A percentile compares a stretch with the other conserved stretches of the same genome.
These are phyloP conservation scores for Cytospora chrysosperma DNA, from an alignment of 2,329 filamentous ascomycete genomes.

Conservation along the genomic window DNA sequence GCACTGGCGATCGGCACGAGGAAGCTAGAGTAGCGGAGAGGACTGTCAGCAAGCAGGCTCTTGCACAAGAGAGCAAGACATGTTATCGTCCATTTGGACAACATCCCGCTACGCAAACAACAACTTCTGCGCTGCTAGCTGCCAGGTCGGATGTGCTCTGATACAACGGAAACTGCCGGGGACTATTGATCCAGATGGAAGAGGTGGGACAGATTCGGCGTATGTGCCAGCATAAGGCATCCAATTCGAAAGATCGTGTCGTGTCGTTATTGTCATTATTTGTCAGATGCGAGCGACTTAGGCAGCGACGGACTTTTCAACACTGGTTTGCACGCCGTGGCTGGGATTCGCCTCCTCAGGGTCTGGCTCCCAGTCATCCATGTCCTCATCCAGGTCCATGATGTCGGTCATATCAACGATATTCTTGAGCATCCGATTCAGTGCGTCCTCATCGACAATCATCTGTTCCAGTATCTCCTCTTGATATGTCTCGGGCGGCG, in stretches of 20 bases:
- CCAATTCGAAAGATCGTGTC: neutral
- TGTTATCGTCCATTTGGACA: constrained; percentile 21
- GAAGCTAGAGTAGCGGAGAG: constrained; percentile 65
- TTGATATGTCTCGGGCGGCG: constrained; percentile 19
- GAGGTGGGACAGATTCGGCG: neutral
- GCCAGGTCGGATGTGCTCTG: constrained; percentile 20
- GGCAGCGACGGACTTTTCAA: constrained; percentile 3
- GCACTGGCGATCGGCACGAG: constrained; percentile 82
- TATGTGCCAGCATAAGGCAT: neutral
- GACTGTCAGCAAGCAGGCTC: constrained; percentile 41
- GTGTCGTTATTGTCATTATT: neutral
- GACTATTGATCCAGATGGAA: neutral
- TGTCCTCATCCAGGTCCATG: constrained; percentile 23
- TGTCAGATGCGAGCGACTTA: neutral
- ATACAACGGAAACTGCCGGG: neutral
- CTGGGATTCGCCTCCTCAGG: neutral
- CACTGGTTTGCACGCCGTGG: neutral
- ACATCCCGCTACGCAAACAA: constrained; percentile 19
- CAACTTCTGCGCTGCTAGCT: constrained; percentile 6
- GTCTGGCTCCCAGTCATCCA: constrained; percentile 25
- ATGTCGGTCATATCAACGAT: constrained; percentile 18
- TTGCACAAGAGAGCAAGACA: constrained; percentile 29
- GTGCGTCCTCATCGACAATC: constrained; percentile 28
- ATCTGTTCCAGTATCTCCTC: constrained; percentile 17
- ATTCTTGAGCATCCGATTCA: constrained; percentile 29